Evolutionary conservation across 1,284 basidiomycete genomes (phyloP).

Genomic region (Ceratobasidium sp.): DNA sequence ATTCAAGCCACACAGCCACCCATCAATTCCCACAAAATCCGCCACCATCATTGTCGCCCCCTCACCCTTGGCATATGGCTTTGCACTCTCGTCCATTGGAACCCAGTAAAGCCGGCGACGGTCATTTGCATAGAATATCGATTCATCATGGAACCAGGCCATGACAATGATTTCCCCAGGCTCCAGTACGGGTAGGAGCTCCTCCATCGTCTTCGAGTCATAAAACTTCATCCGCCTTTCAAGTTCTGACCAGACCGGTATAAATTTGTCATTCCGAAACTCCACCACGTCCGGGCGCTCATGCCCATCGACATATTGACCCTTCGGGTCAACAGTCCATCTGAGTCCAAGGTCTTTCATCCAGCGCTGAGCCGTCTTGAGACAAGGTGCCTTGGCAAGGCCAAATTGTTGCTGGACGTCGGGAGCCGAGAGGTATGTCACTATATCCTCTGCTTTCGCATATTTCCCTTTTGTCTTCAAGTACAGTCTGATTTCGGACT

Average conservation of each 20-base stretch:
- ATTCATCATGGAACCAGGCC: conserved; percentile 30
- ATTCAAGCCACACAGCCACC: conserved; percentile 14
- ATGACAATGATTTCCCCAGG: conserved; percentile 13
- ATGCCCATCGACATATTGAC: conserved; percentile 46
- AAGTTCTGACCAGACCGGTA: conserved; percentile 44
- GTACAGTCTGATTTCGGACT: background rate
- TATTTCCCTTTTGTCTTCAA: conserved; percentile 28
- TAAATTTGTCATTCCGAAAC: conserved; percentile 38
- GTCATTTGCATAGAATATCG: conserved; percentile 21
- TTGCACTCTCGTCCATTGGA: background rate
- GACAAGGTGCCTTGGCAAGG: too few relatives aligned
- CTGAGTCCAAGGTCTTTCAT: too few relatives aligned
- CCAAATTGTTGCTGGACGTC: background rate
- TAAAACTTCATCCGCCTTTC: conserved; percentile 48
- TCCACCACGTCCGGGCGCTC: conserved; percentile 45
- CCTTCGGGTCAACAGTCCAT: background rate
- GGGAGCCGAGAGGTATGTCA: conserved; percentile 14
- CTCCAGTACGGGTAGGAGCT: conserved; percentile 45
- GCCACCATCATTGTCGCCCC: conserved; percentile 31
- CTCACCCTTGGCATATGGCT: conserved; percentile 22
- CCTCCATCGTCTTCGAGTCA: conserved; percentile 47
- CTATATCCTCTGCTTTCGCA: conserved; percentile 34
- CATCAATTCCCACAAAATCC: conserved; percentile 29
- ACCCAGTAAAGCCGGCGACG: conserved; percentile 16
- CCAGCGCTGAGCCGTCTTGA: too few relatives aligned